phyloP scores from a whole-genome alignment of 768 basidiomycete species.

The Leccinum broughii region DNA sequence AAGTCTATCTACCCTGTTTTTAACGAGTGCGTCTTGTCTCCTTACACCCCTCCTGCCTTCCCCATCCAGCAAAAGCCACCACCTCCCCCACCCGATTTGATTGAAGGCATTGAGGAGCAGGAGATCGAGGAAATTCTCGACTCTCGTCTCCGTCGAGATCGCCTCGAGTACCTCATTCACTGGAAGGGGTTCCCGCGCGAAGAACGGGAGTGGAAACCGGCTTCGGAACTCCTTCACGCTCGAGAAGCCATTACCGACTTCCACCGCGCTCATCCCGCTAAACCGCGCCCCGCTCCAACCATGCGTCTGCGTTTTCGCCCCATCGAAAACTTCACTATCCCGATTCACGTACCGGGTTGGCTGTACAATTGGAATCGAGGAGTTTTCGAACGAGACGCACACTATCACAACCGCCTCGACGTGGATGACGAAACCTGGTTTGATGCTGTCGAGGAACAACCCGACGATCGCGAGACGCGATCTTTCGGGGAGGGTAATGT shows the following conservation, averaged over 20 bases:
- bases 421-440: neutral
- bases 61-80: no score
- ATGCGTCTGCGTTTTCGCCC: neutral
- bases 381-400: neutral
- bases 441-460: constrained; percentile 1
- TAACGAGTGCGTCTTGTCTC: no score
- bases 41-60: no score
- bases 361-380: neutral
- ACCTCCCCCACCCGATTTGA: no score
- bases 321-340: neutral
- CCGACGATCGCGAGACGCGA: neutral
- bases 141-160: no score
- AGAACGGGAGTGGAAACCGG: no score
- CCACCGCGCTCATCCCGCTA: constrained; percentile 8
- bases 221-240: constrained; percentile 9
- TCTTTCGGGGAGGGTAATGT: neutral
- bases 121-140: no score
- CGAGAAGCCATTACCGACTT: constrained; percentile 9
- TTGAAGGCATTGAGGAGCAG: no score
- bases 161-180: no score
- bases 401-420: no score
- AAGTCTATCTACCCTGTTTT: no score
- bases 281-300: neutral
- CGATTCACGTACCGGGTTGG: neutral
- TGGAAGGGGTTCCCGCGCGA: no score